Evolutionary conservation across 2,329 filamentous ascomycete genomes (phyloP).

Genomic region (Colletotrichum musae): DNA sequence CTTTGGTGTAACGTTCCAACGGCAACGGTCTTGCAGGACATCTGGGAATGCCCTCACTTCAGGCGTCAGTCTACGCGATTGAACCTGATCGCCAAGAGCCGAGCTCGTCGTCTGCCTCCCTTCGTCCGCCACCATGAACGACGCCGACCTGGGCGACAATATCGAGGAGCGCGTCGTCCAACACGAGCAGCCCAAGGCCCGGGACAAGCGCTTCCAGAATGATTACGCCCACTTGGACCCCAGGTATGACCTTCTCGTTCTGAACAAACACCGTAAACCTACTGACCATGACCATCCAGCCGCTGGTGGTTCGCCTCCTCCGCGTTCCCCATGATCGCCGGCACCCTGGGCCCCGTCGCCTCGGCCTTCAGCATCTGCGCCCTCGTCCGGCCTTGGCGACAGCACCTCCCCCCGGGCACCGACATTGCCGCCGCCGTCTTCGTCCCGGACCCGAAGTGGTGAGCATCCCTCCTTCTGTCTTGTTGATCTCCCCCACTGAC

Average conservation of each 20-base stretch:
- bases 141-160: conserved; percentile 55
- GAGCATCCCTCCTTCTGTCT: neutral
- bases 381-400: conserved; percentile 85
- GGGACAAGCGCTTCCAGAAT: conserved; percentile 50
- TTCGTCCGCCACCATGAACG: conserved; percentile 54
- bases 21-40: neutral
- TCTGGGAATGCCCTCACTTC: conserved; percentile 35
- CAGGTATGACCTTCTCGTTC: conserved; percentile 51
- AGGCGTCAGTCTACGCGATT: too few relatives aligned
- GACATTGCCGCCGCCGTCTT: conserved; percentile 64
- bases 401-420: conserved; percentile 64
- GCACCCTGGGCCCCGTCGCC: conserved; percentile 87
- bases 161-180: conserved; percentile 53
- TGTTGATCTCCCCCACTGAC: neutral
- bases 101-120: too few relatives aligned
- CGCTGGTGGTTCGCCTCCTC: conserved; percentile 77
- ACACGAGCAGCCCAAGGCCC: conserved; percentile 46
- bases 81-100: too few relatives aligned
- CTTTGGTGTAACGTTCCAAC: neutral
- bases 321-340: conserved; percentile 83
- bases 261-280: neutral
- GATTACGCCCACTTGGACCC: conserved; percentile 61
- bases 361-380: conserved; percentile 91
- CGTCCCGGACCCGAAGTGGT: conserved; percentile 80
- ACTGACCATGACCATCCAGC: conserved; percentile 48